Percentiles rank a stretch among this genome's conserved stretches.
Evolutionary conservation across 2,329 filamentous ascomycete genomes (phyloP).

Genomic region (Amylocarpus encephaloides): DNA sequence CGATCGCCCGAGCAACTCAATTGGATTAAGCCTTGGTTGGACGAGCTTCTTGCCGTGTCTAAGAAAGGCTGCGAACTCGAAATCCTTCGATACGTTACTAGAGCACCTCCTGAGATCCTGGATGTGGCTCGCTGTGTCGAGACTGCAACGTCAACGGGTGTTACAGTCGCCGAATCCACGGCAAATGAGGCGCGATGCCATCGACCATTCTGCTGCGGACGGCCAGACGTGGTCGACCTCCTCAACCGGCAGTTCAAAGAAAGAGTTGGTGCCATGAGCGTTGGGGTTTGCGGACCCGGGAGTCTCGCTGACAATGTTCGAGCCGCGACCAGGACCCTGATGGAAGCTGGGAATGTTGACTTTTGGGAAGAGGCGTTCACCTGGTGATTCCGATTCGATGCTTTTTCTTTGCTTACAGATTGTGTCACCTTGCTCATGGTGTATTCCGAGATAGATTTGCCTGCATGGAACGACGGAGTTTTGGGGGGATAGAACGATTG

Average conservation of each 20-base stretch:
- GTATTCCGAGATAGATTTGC: not conserved
- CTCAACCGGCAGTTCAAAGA: conserved; percentile 9
- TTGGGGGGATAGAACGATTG: no score
- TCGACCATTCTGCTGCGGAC: conserved; percentile 1
- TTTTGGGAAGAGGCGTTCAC: conserved; percentile 15
- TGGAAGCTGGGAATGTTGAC: conserved; percentile 12
- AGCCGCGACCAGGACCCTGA: conserved; percentile 8
- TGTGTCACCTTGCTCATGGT: not conserved
- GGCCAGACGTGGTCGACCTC: conserved; percentile 7
- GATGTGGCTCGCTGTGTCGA: no score
- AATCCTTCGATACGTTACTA: conserved; percentile 9
- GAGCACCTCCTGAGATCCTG: not conserved
- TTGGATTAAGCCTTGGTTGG: conserved; percentile 77
- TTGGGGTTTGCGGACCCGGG: conserved; percentile 18
- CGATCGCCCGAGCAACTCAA: conserved; percentile 70
- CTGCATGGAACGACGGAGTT: no score
- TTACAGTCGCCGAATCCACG: not conserved
- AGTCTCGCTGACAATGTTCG: conserved; percentile 17
- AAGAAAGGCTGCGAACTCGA: conserved; percentile 37
- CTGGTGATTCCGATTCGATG: not conserved
- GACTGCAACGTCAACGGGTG: not conserved
- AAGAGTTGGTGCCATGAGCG: conserved; percentile 14
- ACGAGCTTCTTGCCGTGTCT: conserved; percentile 65
- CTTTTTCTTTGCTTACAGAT: not conserved
- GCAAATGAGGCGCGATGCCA: not conserved